A percentile compares a stretch with the other conserved stretches of the same genome.
Conservation (phyloP, 331 rosid species). For the Telfairia occidentalis region DNA sequence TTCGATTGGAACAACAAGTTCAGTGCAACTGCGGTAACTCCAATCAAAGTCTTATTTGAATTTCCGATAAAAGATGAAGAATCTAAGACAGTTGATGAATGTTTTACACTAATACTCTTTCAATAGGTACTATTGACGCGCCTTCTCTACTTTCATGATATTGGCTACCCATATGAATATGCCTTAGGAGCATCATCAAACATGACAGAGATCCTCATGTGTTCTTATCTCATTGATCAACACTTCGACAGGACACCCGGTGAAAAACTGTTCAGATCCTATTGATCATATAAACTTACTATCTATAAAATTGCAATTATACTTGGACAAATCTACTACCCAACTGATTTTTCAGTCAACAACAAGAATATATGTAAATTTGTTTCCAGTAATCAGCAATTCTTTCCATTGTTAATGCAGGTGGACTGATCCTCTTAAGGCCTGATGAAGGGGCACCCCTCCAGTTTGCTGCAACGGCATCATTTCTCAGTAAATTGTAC, state of each 20-base stretch:
- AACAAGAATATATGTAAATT: background rate
- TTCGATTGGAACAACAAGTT: constrained; percentile 71
- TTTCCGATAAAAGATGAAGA: background rate
- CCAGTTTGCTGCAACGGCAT: constrained; percentile 65
- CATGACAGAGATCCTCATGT: constrained; percentile 41
- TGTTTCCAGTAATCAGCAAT: background rate
- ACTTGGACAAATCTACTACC: background rate
- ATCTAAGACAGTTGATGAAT: background rate
- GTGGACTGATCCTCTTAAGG: constrained; percentile 54
- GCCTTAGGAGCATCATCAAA: constrained; percentile 36
- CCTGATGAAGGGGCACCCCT: constrained; percentile 33
- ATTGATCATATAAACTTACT: constrained; percentile 3
- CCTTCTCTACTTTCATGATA: constrained; percentile 49
- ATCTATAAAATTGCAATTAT: background rate
- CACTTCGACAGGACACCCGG: constrained; percentile 42
- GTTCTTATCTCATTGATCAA: constrained; percentile 39
- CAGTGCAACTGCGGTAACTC: constrained; percentile 46
- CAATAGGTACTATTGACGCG: constrained; percentile 49
- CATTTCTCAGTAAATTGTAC: constrained; percentile 62
- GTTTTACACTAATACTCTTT: background rate
- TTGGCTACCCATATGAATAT: constrained; percentile 45
- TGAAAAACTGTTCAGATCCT: constrained; percentile 16
- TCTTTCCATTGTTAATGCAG: constrained; percentile 18
- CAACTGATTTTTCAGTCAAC: background rate
- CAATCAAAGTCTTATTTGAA: background rate